Percentiles rank a stretch among this genome's conserved stretches.
These are phyloP conservation scores for Stereum hirsutum DNA, from an alignment of 1,284 basidiomycete genomes.

Conservation along the genomic window DNA sequence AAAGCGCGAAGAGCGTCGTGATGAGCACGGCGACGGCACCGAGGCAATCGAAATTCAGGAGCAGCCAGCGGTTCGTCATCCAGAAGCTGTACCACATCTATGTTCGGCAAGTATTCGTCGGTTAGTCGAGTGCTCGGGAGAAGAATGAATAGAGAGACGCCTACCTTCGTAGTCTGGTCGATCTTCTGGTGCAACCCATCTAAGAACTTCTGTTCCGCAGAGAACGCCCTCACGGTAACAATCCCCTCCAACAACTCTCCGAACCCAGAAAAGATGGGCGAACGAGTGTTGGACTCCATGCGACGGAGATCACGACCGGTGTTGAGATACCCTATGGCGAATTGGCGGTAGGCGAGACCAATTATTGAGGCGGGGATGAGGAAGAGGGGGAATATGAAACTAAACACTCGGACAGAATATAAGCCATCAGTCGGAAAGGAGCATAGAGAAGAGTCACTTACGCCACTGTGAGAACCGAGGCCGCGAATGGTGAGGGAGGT, in stretches of 20 bases:
- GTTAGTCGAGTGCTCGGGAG: too few relatives aligned
- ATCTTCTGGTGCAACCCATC: slow-evolving; percentile 60
- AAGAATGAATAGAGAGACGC: too few relatives aligned
- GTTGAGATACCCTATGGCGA: slow-evolving; percentile 68
- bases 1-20: slow-evolving; percentile 70
- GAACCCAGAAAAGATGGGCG: slow-evolving; percentile 73
- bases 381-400: slow-evolving; percentile 65
- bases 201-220: slow-evolving; percentile 74
- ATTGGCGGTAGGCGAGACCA: slow-evolving; percentile 48
- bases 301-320: slow-evolving; percentile 71
- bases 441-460: slow-evolving; percentile 20
- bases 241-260: slow-evolving; percentile 75
- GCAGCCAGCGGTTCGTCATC: slow-evolving; percentile 77
- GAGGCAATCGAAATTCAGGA: slow-evolving; percentile 70
- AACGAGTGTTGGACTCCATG: slow-evolving; percentile 68
- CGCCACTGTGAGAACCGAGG: slow-evolving; percentile 56
- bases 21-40: slow-evolving; percentile 56
- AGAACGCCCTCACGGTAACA: slow-evolving; percentile 85
- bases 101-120: background rate
- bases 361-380: slow-evolving; percentile 63
- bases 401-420: slow-evolving; percentile 17
- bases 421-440: slow-evolving; percentile 8
- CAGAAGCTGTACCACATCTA: slow-evolving; percentile 73
- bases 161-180: slow-evolving; percentile 54
- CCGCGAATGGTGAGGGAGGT: slow-evolving; percentile 59